Evolutionary conservation across 2,329 filamentous ascomycete genomes (phyloP).

Genomic region (Achaetomium macrosporum): DNA sequence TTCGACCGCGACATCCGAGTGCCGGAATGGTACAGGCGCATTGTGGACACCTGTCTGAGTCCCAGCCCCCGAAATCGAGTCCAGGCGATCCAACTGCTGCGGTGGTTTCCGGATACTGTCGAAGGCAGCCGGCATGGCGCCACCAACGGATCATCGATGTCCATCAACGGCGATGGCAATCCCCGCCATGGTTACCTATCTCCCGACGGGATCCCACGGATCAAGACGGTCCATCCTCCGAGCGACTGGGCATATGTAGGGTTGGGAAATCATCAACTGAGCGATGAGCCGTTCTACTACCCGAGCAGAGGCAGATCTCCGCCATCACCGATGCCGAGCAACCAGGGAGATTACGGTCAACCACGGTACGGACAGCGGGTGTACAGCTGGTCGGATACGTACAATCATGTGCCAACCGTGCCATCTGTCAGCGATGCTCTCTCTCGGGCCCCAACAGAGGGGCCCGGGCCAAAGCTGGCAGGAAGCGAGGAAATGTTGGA

Average conservation of each 20-base stretch:
- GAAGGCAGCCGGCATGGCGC: constrained; percentile 25
- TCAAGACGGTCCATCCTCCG: constrained; percentile 38
- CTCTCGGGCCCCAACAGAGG: neutral
- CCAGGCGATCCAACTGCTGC: constrained; percentile 66
- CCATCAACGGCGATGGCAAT: constrained; percentile 34
- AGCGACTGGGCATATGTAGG: constrained; percentile 40
- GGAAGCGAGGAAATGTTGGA: constrained; percentile 1
- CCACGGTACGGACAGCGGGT: constrained; percentile 19
- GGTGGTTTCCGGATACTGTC: constrained; percentile 53
- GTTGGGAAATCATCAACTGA: constrained; percentile 32
- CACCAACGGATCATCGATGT: constrained; percentile 31
- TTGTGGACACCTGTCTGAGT: constrained; percentile 73
- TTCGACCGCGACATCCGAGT: constrained; percentile 55
- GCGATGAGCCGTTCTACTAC: constrained; percentile 41
- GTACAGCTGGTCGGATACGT: constrained; percentile 21
- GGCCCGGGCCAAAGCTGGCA: neutral
- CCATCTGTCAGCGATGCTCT: constrained; percentile 14
- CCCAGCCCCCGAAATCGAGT: constrained; percentile 65
- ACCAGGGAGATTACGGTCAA: constrained; percentile 34
- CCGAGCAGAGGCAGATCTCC: constrained; percentile 49
- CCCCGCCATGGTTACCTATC: constrained; percentile 36
- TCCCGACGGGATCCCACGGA: constrained; percentile 30
- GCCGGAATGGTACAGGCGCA: constrained; percentile 70
- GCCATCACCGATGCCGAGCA: constrained; percentile 44
- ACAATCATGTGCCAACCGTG: constrained; percentile 8